A percentile compares a stretch with the other conserved stretches of the same genome.
Conservation (phyloP, 2,329 filamentous ascomycete species). For the Paecilomyces sp. region DNA sequence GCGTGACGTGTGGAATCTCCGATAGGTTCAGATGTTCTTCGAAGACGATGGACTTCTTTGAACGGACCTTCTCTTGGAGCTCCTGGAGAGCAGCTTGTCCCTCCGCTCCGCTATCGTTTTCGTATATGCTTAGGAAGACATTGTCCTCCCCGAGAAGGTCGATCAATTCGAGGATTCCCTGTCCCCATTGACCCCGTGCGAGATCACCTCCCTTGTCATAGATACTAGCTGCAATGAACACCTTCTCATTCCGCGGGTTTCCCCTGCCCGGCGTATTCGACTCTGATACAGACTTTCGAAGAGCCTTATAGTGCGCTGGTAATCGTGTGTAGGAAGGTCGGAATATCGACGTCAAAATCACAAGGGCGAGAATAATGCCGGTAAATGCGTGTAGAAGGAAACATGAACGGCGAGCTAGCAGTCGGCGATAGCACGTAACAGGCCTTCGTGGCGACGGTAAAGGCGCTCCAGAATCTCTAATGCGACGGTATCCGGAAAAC, state of each 20-base stretch:
- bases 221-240: constrained; percentile 68
- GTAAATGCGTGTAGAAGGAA: constrained; percentile 20
- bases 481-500: constrained; percentile 22
- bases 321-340: constrained; percentile 51
- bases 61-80: constrained; percentile 45
- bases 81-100: constrained; percentile 48
- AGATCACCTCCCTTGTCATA: constrained; percentile 58
- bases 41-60: constrained; percentile 49
- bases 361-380: constrained; percentile 23
- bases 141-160: constrained; percentile 60
- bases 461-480: constrained; percentile 19
- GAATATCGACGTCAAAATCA: constrained; percentile 41
- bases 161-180: constrained; percentile 54
- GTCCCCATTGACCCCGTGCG: constrained; percentile 58
- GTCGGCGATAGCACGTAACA: constrained; percentile 17
- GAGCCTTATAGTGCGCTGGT: constrained; percentile 45
- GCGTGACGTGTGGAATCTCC: constrained; percentile 51
- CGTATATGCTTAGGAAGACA: constrained; percentile 66
- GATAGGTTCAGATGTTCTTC: constrained; percentile 53
- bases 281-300: constrained; percentile 21
- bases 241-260: constrained; percentile 53
- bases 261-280: constrained; percentile 35
- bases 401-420: constrained; percentile 22
- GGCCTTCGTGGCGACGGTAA: constrained; percentile 14
- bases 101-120: constrained; percentile 57